Conservation (phyloP, 805 yeast genomes). For the Candida hispaniensis region DNA sequence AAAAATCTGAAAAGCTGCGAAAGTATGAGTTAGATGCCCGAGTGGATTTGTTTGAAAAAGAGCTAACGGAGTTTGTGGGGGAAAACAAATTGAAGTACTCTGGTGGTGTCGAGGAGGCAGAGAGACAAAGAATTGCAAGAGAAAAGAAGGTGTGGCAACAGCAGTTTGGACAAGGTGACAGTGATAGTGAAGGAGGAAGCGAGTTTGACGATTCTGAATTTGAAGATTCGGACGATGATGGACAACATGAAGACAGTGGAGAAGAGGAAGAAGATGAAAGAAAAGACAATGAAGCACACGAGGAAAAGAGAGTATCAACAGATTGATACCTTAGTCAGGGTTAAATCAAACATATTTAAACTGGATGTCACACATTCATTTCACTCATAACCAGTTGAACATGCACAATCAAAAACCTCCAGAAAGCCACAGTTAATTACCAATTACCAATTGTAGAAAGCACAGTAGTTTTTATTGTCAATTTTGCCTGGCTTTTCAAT, state of each 20-base stretch:
- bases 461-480: no score
- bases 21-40: constrained; percentile 54
- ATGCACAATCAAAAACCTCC: no score
- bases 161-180: constrained; percentile 17
- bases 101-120: constrained; percentile 86
- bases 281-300: constrained; percentile 1
- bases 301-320: not conserved
- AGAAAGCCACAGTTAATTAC: no score
- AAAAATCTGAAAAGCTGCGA: constrained; percentile 72
- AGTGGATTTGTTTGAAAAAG: constrained; percentile 67
- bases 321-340: no score
- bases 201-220: constrained; percentile 10
- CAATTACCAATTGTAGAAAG: no score
- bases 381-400: no score
- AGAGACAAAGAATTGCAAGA: constrained; percentile 51
- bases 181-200: no score
- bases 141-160: constrained; percentile 60
- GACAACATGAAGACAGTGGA: constrained; percentile 2
- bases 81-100: constrained; percentile 64
- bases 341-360: no score
- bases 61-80: constrained; percentile 73
- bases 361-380: no score
- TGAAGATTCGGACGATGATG: constrained; percentile 9
- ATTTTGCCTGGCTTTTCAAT: no score
- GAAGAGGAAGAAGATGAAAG: constrained; percentile 5